Conservation (phyloP, 805 yeast species). For the Candida multigemmis region DNA sequence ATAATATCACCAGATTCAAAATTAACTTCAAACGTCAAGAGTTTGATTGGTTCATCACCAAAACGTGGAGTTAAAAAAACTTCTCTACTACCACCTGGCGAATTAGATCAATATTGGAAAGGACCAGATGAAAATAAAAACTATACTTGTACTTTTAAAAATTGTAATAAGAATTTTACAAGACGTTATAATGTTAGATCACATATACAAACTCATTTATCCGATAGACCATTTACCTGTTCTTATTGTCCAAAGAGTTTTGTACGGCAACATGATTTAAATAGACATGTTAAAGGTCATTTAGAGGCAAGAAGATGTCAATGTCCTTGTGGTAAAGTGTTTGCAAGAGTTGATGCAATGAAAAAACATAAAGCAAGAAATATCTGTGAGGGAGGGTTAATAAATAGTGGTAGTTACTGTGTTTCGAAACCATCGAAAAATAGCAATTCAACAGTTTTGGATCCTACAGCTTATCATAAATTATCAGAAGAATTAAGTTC, state of each 20-base stretch:
- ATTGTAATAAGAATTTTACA: constrained; percentile 77
- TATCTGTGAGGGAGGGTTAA: constrained; percentile 72
- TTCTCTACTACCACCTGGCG: constrained; percentile 81
- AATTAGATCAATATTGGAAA: constrained; percentile 71
- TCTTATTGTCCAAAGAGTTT: constrained; percentile 71
- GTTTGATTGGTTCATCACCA: constrained; percentile 38
- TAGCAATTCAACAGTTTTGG: too few species aligned
- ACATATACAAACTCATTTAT: constrained; percentile 92
- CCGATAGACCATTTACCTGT: constrained; percentile 90
- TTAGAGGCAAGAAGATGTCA: constrained; percentile 52
- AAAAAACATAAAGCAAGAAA: constrained; percentile 70
- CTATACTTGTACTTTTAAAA: constrained; percentile 66
- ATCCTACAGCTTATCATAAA: too few species aligned
- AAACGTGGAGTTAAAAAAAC: constrained; percentile 42
- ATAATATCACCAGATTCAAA: constrained; percentile 29
- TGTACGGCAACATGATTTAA: constrained; percentile 91
- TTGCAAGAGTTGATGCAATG: constrained; percentile 84
- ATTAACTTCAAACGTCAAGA: constrained; percentile 12
- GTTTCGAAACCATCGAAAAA: constrained; percentile 14
- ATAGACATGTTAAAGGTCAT: constrained; percentile 86
- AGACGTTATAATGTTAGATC: constrained; percentile 89
- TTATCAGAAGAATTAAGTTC: too few species aligned
- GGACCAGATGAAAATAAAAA: constrained; percentile 70
- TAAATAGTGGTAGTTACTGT: constrained; percentile 9
- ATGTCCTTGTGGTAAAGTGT: constrained; percentile 93